Conservation (phyloP, 371 early-diverging fungal genomes). For the Mortierella sp. region DNA sequence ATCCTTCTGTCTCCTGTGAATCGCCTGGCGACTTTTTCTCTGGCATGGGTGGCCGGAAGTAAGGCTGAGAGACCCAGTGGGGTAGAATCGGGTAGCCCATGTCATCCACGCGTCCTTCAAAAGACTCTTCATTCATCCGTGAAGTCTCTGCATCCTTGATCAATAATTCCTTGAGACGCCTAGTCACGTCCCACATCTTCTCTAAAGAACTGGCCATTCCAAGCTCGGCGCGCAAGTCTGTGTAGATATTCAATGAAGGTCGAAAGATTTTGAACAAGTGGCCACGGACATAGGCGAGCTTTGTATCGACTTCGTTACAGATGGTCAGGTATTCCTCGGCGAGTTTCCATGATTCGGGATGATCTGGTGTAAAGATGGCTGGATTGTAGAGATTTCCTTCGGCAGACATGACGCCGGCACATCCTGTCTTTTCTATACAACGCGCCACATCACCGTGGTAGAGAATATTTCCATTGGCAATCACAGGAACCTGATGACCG, state of each 20-base stretch:
- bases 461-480: constrained; percentile 98
- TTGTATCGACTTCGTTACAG: constrained; percentile 69
- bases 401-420: constrained; percentile 97
- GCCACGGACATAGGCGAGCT: constrained; percentile 74
- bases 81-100: constrained; percentile 75
- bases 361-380: constrained; percentile 76
- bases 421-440: constrained; percentile 92
- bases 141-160: constrained; percentile 56
- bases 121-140: constrained; percentile 26
- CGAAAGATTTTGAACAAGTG: constrained; percentile 96
- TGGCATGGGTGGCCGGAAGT: constrained; percentile 70
- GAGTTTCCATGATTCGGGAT: constrained; percentile 79
- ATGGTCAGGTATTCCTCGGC: constrained; percentile 91
- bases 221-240: constrained; percentile 80
- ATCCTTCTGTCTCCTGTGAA: constrained; percentile 6
- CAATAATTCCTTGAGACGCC: constrained; percentile 71
- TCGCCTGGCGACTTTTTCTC: constrained; percentile 19
- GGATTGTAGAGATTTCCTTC: constrained; percentile 96
- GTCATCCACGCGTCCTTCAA: constrained; percentile 59
- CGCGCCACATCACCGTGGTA: constrained; percentile 88
- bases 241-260: constrained; percentile 77
- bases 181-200: constrained; percentile 65
- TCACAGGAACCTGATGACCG: constrained; percentile 85
- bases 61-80: constrained; percentile 80
- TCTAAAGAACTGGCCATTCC: constrained; percentile 70